Percentiles rank a stretch among this genome's conserved stretches.
phyloP scores from a whole-genome alignment of 202 grass and related monocot species.

The Schoenoplectus triqueter region DNA sequence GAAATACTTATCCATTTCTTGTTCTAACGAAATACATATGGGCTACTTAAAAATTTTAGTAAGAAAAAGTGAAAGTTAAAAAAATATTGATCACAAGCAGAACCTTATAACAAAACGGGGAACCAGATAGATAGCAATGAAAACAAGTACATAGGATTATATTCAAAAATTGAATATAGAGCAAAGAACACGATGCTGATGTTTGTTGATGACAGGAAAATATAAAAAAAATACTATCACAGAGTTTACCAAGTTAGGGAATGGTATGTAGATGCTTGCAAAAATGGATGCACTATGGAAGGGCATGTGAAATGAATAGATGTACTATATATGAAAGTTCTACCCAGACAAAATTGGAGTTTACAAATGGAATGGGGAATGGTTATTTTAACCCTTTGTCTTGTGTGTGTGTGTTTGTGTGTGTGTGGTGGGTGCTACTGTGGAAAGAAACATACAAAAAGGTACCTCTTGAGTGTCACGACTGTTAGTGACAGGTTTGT shows the following conservation, averaged over 20 bases:
- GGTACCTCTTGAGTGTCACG: constrained; percentile 93
- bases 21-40: background rate
- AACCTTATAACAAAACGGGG: background rate
- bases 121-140: background rate
- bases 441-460: too few species aligned
- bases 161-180: background rate
- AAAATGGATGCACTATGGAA: too few species aligned
- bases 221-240: background rate
- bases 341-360: too few species aligned
- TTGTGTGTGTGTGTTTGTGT: too few species aligned
- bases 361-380: too few species aligned
- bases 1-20: constrained; percentile 9
- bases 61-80: background rate
- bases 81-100: background rate
- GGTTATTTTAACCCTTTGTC: too few species aligned
- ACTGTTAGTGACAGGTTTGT: constrained; percentile 94
- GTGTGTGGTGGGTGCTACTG: too few species aligned
- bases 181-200: background rate
- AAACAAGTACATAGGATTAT: background rate
- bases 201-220: background rate
- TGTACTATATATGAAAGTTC: too few species aligned
- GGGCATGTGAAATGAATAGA: too few species aligned
- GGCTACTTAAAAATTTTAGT: background rate
- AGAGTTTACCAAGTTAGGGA: too few species aligned
- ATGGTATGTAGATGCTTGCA: too few species aligned